These are phyloP conservation scores for Carallia pectinifolia DNA, from an alignment of 345 rosid species.

Conservation along the genomic window DNA sequence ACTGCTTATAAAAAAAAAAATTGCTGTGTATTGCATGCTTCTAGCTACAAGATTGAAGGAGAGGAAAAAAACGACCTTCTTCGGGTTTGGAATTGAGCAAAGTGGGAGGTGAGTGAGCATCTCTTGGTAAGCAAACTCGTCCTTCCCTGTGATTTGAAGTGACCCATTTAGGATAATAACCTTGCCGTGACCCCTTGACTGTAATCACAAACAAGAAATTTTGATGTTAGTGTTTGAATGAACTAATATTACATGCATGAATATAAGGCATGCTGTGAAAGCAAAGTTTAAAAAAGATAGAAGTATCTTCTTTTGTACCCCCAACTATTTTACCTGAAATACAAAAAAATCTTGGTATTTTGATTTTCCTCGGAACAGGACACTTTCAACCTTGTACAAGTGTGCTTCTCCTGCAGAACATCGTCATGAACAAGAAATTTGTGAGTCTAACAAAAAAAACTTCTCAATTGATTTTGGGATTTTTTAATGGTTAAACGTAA, in stretches of 20 bases:
- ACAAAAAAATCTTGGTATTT: conserved; percentile 16
- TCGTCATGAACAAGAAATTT: background rate
- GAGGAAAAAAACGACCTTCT: conserved; percentile 42
- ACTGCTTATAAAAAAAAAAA: too few species aligned
- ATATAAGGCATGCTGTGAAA: background rate
- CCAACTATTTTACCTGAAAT: conserved; percentile 7
- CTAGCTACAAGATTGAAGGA: background rate
- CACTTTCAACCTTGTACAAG: conserved; percentile 17
- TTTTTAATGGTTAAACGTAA: too few species aligned
- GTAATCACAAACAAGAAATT: conserved; percentile 6
- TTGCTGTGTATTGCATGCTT: too few species aligned
- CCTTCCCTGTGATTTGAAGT: conserved; percentile 72
- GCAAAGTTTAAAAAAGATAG: background rate
- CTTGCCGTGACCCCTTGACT: conserved; percentile 71
- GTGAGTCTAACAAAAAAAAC: too few species aligned
- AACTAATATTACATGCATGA: background rate
- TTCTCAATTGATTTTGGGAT: too few species aligned
- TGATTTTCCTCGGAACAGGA: conserved; percentile 19
- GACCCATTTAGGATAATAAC: conserved; percentile 71
- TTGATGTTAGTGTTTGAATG: background rate
- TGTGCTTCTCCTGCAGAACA: conserved; percentile 17
- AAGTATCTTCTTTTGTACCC: background rate
- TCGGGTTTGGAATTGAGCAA: conserved; percentile 70
- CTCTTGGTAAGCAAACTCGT: conserved; percentile 72
- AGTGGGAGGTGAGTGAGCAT: conserved; percentile 83